Conservation (phyloP, 1,139 yeast species). For the Blastobotrys persicus region DNA sequence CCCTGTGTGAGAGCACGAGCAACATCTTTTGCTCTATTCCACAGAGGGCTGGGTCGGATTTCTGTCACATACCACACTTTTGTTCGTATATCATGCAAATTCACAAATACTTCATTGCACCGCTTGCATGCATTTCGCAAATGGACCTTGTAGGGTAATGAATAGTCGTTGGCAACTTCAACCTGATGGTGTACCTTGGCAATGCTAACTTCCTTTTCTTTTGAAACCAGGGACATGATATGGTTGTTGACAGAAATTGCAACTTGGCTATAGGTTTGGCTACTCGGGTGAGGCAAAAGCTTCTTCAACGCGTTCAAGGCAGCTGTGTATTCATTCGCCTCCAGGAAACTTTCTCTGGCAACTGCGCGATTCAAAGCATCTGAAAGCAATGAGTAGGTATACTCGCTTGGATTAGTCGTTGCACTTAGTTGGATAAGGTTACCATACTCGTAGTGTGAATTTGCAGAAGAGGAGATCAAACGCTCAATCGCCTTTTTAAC, state of each 20-base stretch:
- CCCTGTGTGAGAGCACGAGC: conserved; percentile 26
- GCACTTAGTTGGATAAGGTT: background rate
- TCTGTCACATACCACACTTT: conserved; percentile 39
- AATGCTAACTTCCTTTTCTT: conserved; percentile 23
- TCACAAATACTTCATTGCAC: conserved; percentile 20
- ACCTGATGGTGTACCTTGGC: conserved; percentile 20
- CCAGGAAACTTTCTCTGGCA: conserved; percentile 26
- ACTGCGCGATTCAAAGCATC: conserved; percentile 26
- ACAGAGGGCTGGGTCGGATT: conserved; percentile 31
- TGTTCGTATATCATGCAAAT: conserved; percentile 26
- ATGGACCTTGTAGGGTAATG: conserved; percentile 26
- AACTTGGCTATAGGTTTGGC: conserved; percentile 22
- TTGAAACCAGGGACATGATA: conserved; percentile 22
- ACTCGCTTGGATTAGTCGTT: background rate
- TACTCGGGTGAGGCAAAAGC: conserved; percentile 23
- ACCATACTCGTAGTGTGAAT: background rate
- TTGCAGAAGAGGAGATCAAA: conserved; percentile 8
- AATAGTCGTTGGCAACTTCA: conserved; percentile 23
- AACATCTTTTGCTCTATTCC: conserved; percentile 35
- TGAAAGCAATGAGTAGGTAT: conserved; percentile 17
- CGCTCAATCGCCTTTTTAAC: conserved; percentile 17
- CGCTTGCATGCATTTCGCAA: conserved; percentile 20
- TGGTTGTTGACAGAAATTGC: conserved; percentile 26
- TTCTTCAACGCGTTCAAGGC: conserved; percentile 27
- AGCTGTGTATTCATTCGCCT: conserved; percentile 29